A percentile compares a stretch with the other conserved stretches of the same genome.
Conservation (phyloP, 2,329 filamentous ascomycete species). For the Alternaria triticimaculans region DNA sequence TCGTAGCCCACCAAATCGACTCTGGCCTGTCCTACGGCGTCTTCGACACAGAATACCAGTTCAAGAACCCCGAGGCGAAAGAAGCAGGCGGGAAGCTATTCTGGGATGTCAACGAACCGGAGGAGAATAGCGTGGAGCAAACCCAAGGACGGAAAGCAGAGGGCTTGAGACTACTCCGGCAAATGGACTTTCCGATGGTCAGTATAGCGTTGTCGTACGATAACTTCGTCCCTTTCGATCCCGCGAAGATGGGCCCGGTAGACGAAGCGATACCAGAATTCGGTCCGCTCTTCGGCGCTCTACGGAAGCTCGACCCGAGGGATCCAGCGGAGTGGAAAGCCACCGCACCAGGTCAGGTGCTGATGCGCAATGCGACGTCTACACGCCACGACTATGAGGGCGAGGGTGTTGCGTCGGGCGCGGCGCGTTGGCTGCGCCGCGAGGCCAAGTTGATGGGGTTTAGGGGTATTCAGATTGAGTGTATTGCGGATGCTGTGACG, state of each 20-base stretch:
- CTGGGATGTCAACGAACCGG: conserved; percentile 30
- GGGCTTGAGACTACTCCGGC: conserved; percentile 29
- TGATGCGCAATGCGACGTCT: conserved; percentile 48
- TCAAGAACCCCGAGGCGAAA: conserved; percentile 41
- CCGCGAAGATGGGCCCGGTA: conserved; percentile 30
- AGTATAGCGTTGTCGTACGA: conserved; percentile 49
- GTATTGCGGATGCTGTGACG: conserved; percentile 37
- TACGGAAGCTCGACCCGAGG: conserved; percentile 28
- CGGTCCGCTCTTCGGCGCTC: conserved; percentile 25
- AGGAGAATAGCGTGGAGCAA: conserved; percentile 16
- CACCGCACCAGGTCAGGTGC: conserved; percentile 34
- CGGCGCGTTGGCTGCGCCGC: conserved; percentile 48
- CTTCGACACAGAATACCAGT: conserved; percentile 49
- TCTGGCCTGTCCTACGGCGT: conserved; percentile 48
- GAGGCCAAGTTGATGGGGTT: conserved; percentile 44
- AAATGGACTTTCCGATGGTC: conserved; percentile 52
- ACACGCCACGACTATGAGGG: conserved; percentile 48
- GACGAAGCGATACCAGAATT: conserved; percentile 33
- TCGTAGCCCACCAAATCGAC: conserved; percentile 44
- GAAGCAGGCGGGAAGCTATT: conserved; percentile 33
- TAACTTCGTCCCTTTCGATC: conserved; percentile 30
- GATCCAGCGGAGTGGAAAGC: conserved; percentile 38
- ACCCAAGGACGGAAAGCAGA: conserved; percentile 27
- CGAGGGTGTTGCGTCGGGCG: conserved; percentile 40
- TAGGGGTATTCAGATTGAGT: conserved; percentile 47